Percentiles rank a stretch among this genome's conserved stretches.
Conservation (phyloP, 179 eudicot species). For the Patellifolia procumbens region DNA sequence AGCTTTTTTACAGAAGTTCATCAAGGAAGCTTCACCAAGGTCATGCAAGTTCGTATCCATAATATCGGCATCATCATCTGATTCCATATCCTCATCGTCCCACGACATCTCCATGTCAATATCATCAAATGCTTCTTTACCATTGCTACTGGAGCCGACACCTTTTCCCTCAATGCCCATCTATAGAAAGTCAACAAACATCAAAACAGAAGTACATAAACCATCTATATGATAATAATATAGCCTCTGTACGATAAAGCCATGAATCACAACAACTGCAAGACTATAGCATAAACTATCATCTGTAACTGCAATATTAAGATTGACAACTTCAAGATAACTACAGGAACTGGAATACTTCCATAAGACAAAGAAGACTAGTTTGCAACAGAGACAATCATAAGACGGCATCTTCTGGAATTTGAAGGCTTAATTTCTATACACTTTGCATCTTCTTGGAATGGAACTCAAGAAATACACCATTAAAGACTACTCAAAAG, state of each 20-base stretch:
- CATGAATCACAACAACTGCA: neutral
- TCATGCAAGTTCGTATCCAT: slow-evolving; percentile 40
- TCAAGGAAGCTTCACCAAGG: slow-evolving; percentile 49
- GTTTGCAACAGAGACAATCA: neutral
- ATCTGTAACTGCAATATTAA: neutral
- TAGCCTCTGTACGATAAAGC: neutral
- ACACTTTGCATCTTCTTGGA: neutral
- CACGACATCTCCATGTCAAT: slow-evolving; percentile 37
- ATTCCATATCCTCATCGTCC: slow-evolving; percentile 38
- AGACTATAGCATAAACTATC: neutral
- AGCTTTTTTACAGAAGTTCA: slow-evolving; percentile 63
- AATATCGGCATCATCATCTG: slow-evolving; percentile 47
- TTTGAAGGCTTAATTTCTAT: neutral
- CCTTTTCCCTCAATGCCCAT: slow-evolving; percentile 48
- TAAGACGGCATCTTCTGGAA: neutral
- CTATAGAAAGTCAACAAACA: slow-evolving; percentile 6
- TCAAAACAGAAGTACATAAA: neutral
- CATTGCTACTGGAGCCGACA: slow-evolving; percentile 45
- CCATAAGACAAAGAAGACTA: neutral
- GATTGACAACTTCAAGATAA: neutral
- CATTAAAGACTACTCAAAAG: neutral
- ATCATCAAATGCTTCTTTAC: slow-evolving; percentile 35
- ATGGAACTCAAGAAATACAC: neutral
- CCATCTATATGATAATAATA: neutral
- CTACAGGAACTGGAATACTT: neutral